Percentiles rank a stretch among this genome's conserved stretches.
Conservation (phyloP, 2,329 filamentous ascomycete genomes). For the Xylaria sp. region DNA sequence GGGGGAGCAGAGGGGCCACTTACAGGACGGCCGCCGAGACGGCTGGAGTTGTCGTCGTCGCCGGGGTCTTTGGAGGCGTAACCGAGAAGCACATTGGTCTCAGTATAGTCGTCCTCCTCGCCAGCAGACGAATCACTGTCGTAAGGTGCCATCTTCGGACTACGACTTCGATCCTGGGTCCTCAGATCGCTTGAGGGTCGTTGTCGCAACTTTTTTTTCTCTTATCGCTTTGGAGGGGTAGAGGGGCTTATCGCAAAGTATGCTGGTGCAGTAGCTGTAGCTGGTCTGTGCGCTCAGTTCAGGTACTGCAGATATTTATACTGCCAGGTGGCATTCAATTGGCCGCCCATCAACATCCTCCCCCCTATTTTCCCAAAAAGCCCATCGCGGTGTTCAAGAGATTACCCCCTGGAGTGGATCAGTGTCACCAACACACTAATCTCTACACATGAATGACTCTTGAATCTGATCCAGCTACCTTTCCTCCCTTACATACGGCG, state of each 20-base stretch:
- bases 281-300: neutral
- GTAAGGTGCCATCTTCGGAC: conserved; percentile 52
- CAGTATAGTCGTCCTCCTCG: conserved; percentile 68
- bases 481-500: too few relatives aligned
- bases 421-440: too few relatives aligned
- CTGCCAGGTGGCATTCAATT: neutral
- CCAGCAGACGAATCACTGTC: conserved; percentile 84
- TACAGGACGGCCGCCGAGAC: conserved; percentile 86
- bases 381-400: too few relatives aligned
- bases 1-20: conserved; percentile 36
- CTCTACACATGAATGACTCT: too few relatives aligned
- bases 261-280: neutral
- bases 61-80: conserved; percentile 81
- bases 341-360: neutral
- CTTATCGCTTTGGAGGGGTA: neutral
- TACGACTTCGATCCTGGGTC: neutral
- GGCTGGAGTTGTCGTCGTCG: conserved; percentile 82
- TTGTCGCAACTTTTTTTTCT: neutral
- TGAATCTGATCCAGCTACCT: too few relatives aligned
- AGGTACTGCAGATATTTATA: neutral
- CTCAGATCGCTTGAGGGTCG: neutral
- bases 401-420: too few relatives aligned
- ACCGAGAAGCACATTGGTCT: conserved; percentile 87
- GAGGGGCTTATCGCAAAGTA: neutral
- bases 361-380: neutral